Evolutionary conservation across 495 filamentous ascomycete genomes (phyloP).

Genomic region (Thermothielavioides terrestris): DNA sequence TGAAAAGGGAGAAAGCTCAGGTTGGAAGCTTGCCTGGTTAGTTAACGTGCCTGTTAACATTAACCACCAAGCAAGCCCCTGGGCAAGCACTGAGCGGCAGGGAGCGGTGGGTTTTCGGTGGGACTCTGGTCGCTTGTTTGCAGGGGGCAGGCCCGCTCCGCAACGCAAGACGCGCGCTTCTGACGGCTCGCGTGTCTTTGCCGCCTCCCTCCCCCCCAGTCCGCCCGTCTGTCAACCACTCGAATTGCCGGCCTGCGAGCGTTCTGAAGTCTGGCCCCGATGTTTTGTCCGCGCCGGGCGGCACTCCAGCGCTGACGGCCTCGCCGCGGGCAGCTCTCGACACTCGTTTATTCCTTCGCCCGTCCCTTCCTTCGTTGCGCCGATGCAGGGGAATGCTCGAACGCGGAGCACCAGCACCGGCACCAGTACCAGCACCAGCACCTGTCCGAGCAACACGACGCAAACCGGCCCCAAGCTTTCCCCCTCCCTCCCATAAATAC

Average conservation of each 20-base stretch:
- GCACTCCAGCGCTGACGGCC: conserved; percentile 19
- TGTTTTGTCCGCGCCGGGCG: conserved; percentile 18
- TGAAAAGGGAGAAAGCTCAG: not conserved
- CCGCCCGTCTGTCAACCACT: conserved; percentile 26
- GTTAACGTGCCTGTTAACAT: too few relatives aligned
- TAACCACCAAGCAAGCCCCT: too few relatives aligned
- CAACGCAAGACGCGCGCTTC: conserved; percentile 34
- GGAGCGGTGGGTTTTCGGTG: conserved; percentile 1
- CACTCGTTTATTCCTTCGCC: conserved; percentile 18
- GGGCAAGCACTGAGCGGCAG: not conserved
- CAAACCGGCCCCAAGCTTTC: not conserved
- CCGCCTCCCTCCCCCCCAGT: conserved; percentile 21
- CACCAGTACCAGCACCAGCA: too few relatives aligned
- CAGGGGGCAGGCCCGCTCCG: conserved; percentile 15
- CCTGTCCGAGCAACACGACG: too few relatives aligned
- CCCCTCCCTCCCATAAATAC: conserved; percentile 13
- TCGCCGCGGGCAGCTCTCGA: conserved; percentile 13
- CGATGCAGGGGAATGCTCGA: conserved; percentile 15
- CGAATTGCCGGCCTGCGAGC: conserved; percentile 18
- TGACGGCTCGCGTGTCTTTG: conserved; percentile 30
- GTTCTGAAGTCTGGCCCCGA: conserved; percentile 23
- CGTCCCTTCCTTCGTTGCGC: conserved; percentile 8
- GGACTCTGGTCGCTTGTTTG: conserved; percentile 18
- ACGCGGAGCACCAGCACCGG: too few relatives aligned
- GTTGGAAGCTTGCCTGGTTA: too few relatives aligned